Evolutionary conservation across 495 filamentous ascomycete species (phyloP), one percentile per base, ranked within the genome.

Genomic region (Pseudomonodictys pantanalensis): DNA sequence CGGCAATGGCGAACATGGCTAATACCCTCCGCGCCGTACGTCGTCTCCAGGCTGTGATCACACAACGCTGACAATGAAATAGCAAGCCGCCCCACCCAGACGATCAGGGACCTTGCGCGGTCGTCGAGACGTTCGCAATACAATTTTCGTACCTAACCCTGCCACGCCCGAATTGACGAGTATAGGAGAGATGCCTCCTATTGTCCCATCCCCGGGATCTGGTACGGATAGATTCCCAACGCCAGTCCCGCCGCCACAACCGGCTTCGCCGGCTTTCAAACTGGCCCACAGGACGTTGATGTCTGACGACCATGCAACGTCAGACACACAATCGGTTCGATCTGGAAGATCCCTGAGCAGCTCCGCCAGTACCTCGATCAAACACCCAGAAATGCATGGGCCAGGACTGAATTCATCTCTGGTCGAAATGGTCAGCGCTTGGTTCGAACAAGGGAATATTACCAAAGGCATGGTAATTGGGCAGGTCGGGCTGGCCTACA

Each of bases 301-400:
- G 12, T 55, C 65, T 2, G 83, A 85, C 17, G 81, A 84, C 33
- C 78, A 78, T 58, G 68, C 76, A 12, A 81, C 86, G 47, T 96
- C 91, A 3, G 95, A 97, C 69, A 95, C 91, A 8, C 90, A 89
- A 35, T 97, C 93, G 15, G 86, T 97, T 54, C 85, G 90, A 43
- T 99, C 95, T 15, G 87, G 87, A 6, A 87, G 89, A 47, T 96
- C 92, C 1, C 70, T 89, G 29, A 86, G 83, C 38, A 88, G 84
- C 52, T 75, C 79, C 23, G 65, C 75, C 17, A 79, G 77, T 30
- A 67, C 82, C 28, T 69, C 78, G 9, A 73, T 84, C 10, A 83
- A 83, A 60, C 95, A 99, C 69, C 87, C 91, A 0, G 91, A 97
- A 12, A 81, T 97, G 71, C 81, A 86, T 52, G 81, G 84, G 39